phyloP scores from a whole-genome alignment of 345 rosid genomes.

The Pugionium dolabratum region DNA sequence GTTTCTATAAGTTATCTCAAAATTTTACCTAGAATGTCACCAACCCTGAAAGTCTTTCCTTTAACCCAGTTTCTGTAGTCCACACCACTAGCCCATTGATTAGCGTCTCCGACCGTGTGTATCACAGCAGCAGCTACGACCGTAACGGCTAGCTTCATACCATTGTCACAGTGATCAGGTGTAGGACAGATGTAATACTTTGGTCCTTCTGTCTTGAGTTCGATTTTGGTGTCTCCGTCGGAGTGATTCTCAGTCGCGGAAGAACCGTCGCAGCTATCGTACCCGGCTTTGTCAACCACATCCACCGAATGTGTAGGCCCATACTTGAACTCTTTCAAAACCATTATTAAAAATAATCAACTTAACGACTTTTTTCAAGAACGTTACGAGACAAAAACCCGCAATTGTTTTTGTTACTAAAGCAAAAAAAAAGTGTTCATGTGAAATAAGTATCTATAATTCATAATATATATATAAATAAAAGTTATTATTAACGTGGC shows the following conservation, averaged over 20 bases:
- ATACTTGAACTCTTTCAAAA: conserved; percentile 36
- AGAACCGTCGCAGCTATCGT: conserved; percentile 29
- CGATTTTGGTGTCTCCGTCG: conserved; percentile 23
- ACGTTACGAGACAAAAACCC: too few relatives aligned
- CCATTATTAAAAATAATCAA: neutral
- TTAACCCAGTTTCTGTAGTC: conserved; percentile 35
- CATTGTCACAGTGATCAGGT: conserved; percentile 13
- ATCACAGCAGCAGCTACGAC: conserved; percentile 32
- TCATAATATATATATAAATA: neutral
- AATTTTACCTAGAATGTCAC: conserved; percentile 40
- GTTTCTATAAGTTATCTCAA: too few relatives aligned
- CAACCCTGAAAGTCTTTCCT: conserved; percentile 44
- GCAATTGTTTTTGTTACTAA: too few relatives aligned
- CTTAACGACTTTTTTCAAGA: too few relatives aligned
- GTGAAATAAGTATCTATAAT: neutral
- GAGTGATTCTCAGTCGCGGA: neutral
- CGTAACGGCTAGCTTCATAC: conserved; percentile 40
- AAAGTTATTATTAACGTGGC: conserved; percentile 2
- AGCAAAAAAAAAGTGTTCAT: neutral
- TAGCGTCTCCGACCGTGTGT: conserved; percentile 22
- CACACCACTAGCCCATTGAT: conserved; percentile 13
- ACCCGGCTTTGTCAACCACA: conserved; percentile 30
- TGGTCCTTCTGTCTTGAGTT: conserved; percentile 13
- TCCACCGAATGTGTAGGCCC: conserved; percentile 28
- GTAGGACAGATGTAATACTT: conserved; percentile 30